A percentile compares a stretch with the other conserved stretches of the same genome.
These are phyloP conservation scores for Phalaenopsis hybrid DNA, from an alignment of 116 monocot genomes.

Conservation along the genomic window DNA sequence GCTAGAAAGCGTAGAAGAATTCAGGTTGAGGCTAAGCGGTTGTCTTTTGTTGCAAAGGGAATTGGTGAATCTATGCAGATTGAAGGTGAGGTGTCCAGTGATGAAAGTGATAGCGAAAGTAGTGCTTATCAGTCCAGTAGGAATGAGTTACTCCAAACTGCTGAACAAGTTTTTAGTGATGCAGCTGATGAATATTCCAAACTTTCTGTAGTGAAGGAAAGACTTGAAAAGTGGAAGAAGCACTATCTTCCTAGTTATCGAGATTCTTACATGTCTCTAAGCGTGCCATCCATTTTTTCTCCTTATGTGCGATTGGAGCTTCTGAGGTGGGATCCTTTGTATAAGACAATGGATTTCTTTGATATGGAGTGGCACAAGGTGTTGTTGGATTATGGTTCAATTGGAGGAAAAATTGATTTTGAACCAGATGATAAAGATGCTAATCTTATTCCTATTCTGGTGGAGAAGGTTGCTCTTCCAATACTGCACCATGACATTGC, in stretches of 20 bases:
- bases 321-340: conserved; percentile 89
- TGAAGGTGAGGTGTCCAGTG: conserved; percentile 82
- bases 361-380: conserved; percentile 90
- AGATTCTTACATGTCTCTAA: conserved; percentile 82
- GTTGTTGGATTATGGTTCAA: conserved; percentile 71
- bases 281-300: conserved; percentile 61
- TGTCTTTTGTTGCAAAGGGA: conserved; percentile 20
- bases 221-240: conserved; percentile 79
- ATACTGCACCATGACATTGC: conserved; percentile 80
- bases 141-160: conserved; percentile 57
- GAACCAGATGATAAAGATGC: conserved; percentile 70
- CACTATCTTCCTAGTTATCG: conserved; percentile 51
- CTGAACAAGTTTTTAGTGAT: conserved; percentile 76
- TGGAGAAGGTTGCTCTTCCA: conserved; percentile 94
- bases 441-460: conserved; percentile 74
- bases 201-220: conserved; percentile 72
- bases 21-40: conserved; percentile 48
- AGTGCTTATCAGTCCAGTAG: conserved; percentile 55
- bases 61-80: conserved; percentile 17
- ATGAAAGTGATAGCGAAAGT: conserved; percentile 87
- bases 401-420: conserved; percentile 24
- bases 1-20: conserved; percentile 55
- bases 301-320: conserved; percentile 95
- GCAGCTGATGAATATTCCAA: conserved; percentile 85
- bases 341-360: conserved; percentile 53